Evolutionary conservation across 1,284 basidiomycete species (phyloP).

Genomic region (Pseudozyma sp.): DNA sequence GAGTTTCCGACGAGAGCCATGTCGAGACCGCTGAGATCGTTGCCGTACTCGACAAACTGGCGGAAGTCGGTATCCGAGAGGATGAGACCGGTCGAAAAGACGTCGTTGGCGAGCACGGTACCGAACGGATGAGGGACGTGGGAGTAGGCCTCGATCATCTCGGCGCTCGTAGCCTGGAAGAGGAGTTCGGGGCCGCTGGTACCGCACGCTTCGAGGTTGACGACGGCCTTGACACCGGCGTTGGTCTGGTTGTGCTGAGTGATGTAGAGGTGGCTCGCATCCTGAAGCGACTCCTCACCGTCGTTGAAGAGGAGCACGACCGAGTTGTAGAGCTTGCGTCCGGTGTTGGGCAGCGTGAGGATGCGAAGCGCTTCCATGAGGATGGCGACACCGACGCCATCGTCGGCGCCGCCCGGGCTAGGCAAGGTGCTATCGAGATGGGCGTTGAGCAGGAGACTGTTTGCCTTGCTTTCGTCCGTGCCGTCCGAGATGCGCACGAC

Average conservation of each 20-base stretch:
- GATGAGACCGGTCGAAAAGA: conserved; percentile 91
- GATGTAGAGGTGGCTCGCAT: conserved; percentile 80
- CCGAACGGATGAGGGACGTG: conserved; percentile 89
- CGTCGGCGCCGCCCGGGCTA: conserved; percentile 71
- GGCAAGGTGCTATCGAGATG: conserved; percentile 81
- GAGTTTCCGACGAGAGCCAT: conserved; percentile 94
- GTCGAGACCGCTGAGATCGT: conserved; percentile 72
- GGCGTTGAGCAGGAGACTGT: conserved; percentile 81
- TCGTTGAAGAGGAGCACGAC: conserved; percentile 94
- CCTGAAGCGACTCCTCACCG: conserved; percentile 87
- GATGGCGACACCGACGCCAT: conserved; percentile 85
- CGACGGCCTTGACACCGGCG: conserved; percentile 81
- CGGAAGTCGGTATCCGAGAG: conserved; percentile 73
- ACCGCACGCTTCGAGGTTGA: conserved; percentile 95
- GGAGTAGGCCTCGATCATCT: conserved; percentile 92
- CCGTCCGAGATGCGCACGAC: conserved; percentile 88
- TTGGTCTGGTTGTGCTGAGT: conserved; percentile 65
- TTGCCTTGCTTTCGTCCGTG: conserved; percentile 71
- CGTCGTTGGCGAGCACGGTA: conserved; percentile 89
- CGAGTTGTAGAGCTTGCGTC: conserved; percentile 81
- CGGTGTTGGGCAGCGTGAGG: conserved; percentile 80
- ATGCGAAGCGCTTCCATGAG: conserved; percentile 80
- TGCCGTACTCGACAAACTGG: conserved; percentile 90
- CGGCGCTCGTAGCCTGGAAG: conserved; percentile 93
- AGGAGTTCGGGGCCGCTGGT: conserved; percentile 87